Evolutionary conservation across 176 grass and related monocot genomes (phyloP), one percentile per base, ranked within the genome.

Genomic region (Tillandsia leiboldiana): DNA sequence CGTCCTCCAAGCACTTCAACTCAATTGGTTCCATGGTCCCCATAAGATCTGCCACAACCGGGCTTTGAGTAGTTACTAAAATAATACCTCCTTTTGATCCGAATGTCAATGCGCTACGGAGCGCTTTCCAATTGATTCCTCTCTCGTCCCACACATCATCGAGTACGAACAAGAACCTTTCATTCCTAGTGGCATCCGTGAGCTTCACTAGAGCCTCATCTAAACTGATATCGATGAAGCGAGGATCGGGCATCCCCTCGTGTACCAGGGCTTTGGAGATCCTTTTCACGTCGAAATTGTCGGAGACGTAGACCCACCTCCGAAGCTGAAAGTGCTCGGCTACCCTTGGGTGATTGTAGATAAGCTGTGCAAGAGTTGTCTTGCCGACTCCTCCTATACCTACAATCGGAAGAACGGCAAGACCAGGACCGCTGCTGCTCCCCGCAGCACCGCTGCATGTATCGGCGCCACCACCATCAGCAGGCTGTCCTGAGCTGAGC

Each of bases 301-400:
- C 24, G 17, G 78, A 68, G 29, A 74, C 27, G 29, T 54, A 73
- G 61, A 81, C 62, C 78, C 78, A 81, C 49, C 29, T 63, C 63
- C 67, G 50, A 4, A 14, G 51, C 26, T 12, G 1, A 61, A 68
- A 81, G 17, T 22, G 6, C 11, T 74, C 7, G 13, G 49, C 27
- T 2, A 81, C 78, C 1, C 13, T 22, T 0, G 48, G 26, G 7
- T 74, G 2, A 54, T 74, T 79, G 63, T 65, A 79, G 2, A 80
- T 23, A 18, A 72, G 48, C 33, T 68, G 50, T 10, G 70, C 78
- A 9, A 80, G 24, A 18, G 71, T 66, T 50, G 78, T 73, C 58
- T 79, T 80, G 1, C 78, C 70, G 15, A 73, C 63, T 27, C 78
- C 78, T 1, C 78, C 71, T 1, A 80, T 74, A 1, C 77, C 77